Conservation (phyloP, 2,329 filamentous ascomycete species). For the Sclerotinia borealis region DNA sequence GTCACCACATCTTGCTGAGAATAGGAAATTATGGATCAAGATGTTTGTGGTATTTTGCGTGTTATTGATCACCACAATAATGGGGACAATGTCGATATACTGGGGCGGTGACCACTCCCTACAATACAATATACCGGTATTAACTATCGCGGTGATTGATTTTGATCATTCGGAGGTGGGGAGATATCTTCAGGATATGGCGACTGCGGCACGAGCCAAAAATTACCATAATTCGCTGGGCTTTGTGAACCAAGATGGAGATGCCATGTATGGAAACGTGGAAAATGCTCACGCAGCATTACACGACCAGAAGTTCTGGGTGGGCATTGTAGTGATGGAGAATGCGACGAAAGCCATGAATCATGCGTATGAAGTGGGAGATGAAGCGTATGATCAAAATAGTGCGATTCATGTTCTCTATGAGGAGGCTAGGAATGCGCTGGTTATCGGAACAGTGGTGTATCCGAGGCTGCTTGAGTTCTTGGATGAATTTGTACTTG, state of each 20-base stretch:
- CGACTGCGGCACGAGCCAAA: constrained; percentile 2
- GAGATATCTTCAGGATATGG: constrained; percentile 16
- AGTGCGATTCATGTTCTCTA: constrained; percentile 17
- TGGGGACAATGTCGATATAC: constrained; percentile 20
- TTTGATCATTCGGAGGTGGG: constrained; percentile 20
- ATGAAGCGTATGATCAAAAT: constrained; percentile 15
- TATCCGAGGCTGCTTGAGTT: constrained; percentile 16
- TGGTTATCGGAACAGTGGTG: constrained; percentile 13
- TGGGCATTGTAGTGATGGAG: constrained; percentile 16
- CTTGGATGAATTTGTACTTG: constrained; percentile 15
- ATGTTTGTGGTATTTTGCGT: constrained; percentile 16
- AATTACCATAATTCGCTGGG: constrained; percentile 15
- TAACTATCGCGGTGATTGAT: constrained; percentile 19
- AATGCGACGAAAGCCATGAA: constrained; percentile 22
- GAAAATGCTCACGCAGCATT: constrained; percentile 10
- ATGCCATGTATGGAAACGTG: constrained; percentile 12
- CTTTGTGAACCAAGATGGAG: constrained; percentile 15
- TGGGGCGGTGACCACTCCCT: constrained; percentile 19
- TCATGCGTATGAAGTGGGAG: constrained; percentile 15
- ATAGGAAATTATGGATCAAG: constrained; percentile 19
- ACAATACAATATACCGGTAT: constrained; percentile 16
- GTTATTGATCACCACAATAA: constrained; percentile 15
- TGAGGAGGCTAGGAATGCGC: constrained; percentile 18
- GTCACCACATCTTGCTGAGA: constrained; percentile 12
- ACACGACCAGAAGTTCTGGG: constrained; percentile 19